Base-by-base conservation (phyloP, 257 asterid species). In the Phtheirospermum japonicum region DNA sequence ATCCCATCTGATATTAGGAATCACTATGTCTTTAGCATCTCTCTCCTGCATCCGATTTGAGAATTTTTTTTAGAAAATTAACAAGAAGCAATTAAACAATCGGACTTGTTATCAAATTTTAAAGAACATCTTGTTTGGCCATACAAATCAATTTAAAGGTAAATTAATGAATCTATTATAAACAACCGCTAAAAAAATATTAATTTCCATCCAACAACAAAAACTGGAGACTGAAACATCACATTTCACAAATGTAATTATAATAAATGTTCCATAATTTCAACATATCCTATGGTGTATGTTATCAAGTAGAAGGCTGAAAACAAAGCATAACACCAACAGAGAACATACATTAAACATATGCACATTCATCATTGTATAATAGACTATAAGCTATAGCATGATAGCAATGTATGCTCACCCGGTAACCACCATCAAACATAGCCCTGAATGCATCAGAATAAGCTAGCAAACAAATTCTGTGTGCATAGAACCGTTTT, bases 371-470 rank as follows among this genome's bases (percentile, higher is more conserved):
- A 23, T 23, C 28, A 23, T 23, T 23, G 28, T 23, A 33, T 39
- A 39, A 39, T 12, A 10, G 52, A 13, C 9, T 16, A 45, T 45
- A 45, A 19, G 19, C 2, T 23, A 23, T 23, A 45, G 7, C 19
- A 13, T 9, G 10, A 18, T 16, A 34, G 64, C 42, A 17, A 57
- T 26, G 14, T 7, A 20, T 43, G 64, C 97, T 80, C 68, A 92
- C 98, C 95, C 97, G 83, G 73, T 88, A 92, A 70, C 97, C 97
- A 60, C 98, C 98, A 77, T 92, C 98, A 64, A 92, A 92, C 98
- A 92, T 92, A 63, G 95, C 98, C 57, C 97, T 80, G 75, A 92
- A 92, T 66, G 98, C 95, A 83, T 92, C 97, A 39, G 95, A 92
- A 65, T 95, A 92, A 75, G 98, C 97, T 63, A 92, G 97, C 70